Base-by-base conservation (phyloP, 352 stramenopile species). In the Globisporangium apiculatum region DNA sequence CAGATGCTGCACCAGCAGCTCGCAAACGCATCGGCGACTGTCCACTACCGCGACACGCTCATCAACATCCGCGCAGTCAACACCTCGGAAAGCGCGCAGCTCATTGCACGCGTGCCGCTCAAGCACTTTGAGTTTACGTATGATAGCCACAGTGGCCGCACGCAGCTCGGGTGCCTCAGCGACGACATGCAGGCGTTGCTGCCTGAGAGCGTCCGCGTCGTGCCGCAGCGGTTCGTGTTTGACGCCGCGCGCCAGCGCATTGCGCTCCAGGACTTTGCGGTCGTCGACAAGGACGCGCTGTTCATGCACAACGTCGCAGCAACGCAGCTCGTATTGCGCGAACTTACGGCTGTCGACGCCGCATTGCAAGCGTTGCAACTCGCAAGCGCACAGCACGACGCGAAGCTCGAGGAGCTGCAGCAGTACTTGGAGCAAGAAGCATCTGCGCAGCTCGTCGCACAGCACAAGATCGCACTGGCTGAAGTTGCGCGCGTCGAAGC, bases 291-390 rank as follows among this genome's bases (percentile, higher is more conserved):
- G 48, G 77, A 91, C 51, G 73, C 82, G 18, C 66, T 98, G 5
- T 97, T 97, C 62, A 96, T 97, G 88, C 86, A 97, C 75, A 94
- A 85, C 54, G 66, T 97, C 10, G 90, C 73, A 2, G 92, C 90
- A 15, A 94, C 86, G 0, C 87, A 98, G 64, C 81, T 93, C 55
- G 66, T 98, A 3, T 71, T 86, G 37, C 47, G 53, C n/a, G 62
- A 79, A 18, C 58, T 83, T 7, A 48, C 57, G 5, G 55, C 54
- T 18, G 60, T 72, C 14, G 57, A 72, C 15, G 49, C 55, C 7
- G 68, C 75, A 24, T 51, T 95, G n/a, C 17, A 75, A 2, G 48
- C 4, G 3, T 58, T 86, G 0, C 51, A 64, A 1, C 14, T 60
- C 38, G 37, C 64, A 0, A 57, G 87, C 8, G n/a, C 9, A 0